Conservation (phyloP, 2,329 filamentous ascomycete genomes). For the Pseudogymnoascus sp. region DNA sequence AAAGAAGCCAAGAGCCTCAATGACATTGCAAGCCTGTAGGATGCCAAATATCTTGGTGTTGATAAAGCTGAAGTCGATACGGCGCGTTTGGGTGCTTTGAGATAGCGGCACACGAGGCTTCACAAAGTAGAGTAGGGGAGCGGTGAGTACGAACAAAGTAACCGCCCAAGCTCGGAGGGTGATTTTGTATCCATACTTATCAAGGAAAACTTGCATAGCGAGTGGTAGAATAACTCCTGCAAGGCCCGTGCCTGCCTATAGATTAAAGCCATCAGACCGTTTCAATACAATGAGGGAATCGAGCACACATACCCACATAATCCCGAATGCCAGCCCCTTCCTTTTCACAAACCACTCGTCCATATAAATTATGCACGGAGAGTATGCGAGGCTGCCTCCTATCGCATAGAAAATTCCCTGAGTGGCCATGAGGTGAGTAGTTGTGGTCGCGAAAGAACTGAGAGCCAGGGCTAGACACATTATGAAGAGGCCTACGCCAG, state of each 20-base stretch:
- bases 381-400: slow-evolving; percentile 47
- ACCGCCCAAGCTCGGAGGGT: slow-evolving; percentile 47
- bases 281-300: slow-evolving; percentile 21
- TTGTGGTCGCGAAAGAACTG: slow-evolving; percentile 46
- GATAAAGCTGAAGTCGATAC: slow-evolving; percentile 30
- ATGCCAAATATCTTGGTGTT: slow-evolving; percentile 38
- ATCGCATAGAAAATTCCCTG: slow-evolving; percentile 55
- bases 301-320: slow-evolving; percentile 43
- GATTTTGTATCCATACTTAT: slow-evolving; percentile 41
- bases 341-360: slow-evolving; percentile 54
- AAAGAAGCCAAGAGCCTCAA: slow-evolving; percentile 41
- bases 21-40: slow-evolving; percentile 36
- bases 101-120: slow-evolving; percentile 42
- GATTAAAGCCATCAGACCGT: slow-evolving; percentile 18
- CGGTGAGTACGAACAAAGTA: slow-evolving; percentile 40
- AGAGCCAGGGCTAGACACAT: slow-evolving; percentile 39
- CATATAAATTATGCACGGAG: slow-evolving; percentile 48
- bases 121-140: slow-evolving; percentile 49
- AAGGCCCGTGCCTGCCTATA: slow-evolving; percentile 34
- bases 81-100: slow-evolving; percentile 16
- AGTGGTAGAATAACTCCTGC: slow-evolving; percentile 45
- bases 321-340: slow-evolving; percentile 53
- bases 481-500: slow-evolving; percentile 31
- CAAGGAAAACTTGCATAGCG: slow-evolving; percentile 43
- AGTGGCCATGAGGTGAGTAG: slow-evolving; percentile 47